Percentiles rank a stretch among this genome's conserved stretches.
phyloP scores from a whole-genome alignment of 2,329 filamentous ascomycete species.

The Thyridium curvatum region DNA sequence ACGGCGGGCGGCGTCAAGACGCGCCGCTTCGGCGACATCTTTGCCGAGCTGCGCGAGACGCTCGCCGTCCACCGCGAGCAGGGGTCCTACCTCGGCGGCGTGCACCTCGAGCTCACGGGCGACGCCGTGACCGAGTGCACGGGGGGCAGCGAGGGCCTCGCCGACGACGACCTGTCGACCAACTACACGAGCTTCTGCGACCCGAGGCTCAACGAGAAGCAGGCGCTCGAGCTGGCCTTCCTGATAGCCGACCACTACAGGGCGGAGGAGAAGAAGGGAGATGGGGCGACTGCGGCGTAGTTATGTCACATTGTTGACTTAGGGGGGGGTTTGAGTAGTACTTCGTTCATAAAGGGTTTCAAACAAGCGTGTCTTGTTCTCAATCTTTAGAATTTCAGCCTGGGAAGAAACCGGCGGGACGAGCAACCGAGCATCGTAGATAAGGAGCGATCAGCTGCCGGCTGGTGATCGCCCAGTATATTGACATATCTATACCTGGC shows the following conservation, averaged over 20 bases:
- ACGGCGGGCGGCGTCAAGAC: slow-evolving; percentile 83
- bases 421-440: too few species aligned
- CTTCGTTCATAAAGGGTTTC: too few species aligned
- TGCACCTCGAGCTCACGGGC: slow-evolving; percentile 91
- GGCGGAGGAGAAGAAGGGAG: slow-evolving; percentile 19
- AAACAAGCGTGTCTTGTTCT: not conserved
- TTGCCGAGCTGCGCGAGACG: slow-evolving; percentile 78
- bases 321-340: too few species aligned
- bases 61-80: slow-evolving; percentile 78
- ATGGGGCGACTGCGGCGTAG: not conserved
- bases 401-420: too few species aligned
- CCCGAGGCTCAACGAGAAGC: slow-evolving; percentile 92
- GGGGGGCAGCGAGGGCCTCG: slow-evolving; percentile 80
- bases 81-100: slow-evolving; percentile 82
- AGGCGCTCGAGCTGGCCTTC: slow-evolving; percentile 92
- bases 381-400: too few species aligned
- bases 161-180: slow-evolving; percentile 79
- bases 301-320: too few species aligned
- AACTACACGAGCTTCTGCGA: slow-evolving; percentile 98
- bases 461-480: too few species aligned
- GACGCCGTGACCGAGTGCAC: slow-evolving; percentile 96
- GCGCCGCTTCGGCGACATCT: slow-evolving; percentile 82
- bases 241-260: slow-evolving; percentile 78
- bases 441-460: not conserved
- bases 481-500: too few species aligned